Evolutionary conservation across 441 rosid genomes (phyloP), one percentile per base, ranked within the genome.

Genomic region (Croton laevigatus): DNA sequence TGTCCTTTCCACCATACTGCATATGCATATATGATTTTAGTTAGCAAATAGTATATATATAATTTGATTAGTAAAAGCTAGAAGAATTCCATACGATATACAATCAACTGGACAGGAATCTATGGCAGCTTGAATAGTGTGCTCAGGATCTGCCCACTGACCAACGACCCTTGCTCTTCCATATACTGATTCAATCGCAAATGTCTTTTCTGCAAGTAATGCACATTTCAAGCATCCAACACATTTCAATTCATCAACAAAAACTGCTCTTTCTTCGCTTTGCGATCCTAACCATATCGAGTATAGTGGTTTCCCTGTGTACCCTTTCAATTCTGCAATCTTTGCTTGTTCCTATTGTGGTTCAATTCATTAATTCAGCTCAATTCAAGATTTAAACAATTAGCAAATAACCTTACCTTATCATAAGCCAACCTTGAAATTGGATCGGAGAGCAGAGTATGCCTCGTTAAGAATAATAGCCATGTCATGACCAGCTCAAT

Each of bases 151-250:
- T 68, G 97, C 98, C 98, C 98, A 91, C 71, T 91, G 98, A 32
- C 89, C 96, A 8, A 94, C 91, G 32, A 87, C 97, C 52, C 98
- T 80, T 0, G 98, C 98, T 81, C 97, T 88, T 10, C 98, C 98
- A 5, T 85, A 83, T 9, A 80, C 79, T 0, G 89, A 80, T 78
- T 94, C 97, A 1, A 94, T 84, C 5, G 97, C 97, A 62, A 94
- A 94, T 0, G 97, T 89, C 48, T 84, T 94, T 36, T 82, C 85
- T 0, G 98, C 96, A 51, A 81, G 83, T 22, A 94, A 73, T 11
- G 98, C 98, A 71, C 98, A 91, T 78, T 94, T 91, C 58, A 91
- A 81, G 86, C 98, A 94, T 42, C 97, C 98, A 55, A 91, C 83
- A 3, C 98, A 91, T 82, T 94, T 94, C 49, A 91, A 84, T 81